Evolutionary conservation across 306 rosid genomes (phyloP).

Genomic region (Benincasa hispida): DNA sequence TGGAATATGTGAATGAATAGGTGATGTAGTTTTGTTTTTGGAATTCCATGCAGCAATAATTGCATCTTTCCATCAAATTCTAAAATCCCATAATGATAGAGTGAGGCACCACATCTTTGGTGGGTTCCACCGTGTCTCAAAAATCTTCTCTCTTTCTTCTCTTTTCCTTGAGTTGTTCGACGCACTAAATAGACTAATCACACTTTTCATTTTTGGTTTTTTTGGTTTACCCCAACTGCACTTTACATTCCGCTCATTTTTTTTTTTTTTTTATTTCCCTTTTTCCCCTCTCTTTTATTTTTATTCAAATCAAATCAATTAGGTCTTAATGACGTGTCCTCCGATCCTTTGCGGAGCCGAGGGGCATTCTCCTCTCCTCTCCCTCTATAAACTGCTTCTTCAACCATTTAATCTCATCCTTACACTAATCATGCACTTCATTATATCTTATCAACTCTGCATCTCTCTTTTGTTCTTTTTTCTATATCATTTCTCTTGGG

Average conservation of each 20-base stretch:
- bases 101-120: constrained; percentile 57
- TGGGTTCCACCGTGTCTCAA: constrained; percentile 39
- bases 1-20: background rate
- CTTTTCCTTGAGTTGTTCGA: background rate
- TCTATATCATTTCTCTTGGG: no score
- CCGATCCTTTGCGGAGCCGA: no score
- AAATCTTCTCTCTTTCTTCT: background rate
- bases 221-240: background rate
- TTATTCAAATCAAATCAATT: background rate
- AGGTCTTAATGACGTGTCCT: background rate
- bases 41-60: constrained; percentile 88
- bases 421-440: no score
- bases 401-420: no score
- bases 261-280: no score
- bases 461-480: no score
- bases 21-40: background rate
- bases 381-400: no score
- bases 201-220: background rate
- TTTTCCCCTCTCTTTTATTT: no score
- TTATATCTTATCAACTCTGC: no score
- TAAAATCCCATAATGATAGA: constrained; percentile 52
- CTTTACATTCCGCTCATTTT: background rate
- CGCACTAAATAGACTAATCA: background rate
- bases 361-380: no score
- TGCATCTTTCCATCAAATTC: constrained; percentile 31